These are phyloP conservation scores for Intubia oerlemansii DNA, from an alignment of 2,329 filamentous ascomycete genomes.

Conservation along the genomic window DNA sequence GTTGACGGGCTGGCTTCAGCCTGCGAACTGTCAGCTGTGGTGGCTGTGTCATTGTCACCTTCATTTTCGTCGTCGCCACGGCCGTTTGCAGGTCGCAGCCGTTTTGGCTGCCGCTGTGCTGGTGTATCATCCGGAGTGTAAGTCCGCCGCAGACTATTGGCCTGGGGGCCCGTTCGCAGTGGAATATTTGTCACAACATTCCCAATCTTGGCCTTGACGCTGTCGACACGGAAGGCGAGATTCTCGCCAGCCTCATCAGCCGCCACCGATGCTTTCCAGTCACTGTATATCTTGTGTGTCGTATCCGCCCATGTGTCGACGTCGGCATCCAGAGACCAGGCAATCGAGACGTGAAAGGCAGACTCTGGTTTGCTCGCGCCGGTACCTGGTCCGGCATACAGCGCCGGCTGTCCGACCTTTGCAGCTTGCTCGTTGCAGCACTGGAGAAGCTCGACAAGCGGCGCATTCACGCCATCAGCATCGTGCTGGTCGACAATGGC, in stretches of 20 bases:
- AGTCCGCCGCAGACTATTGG: too few species aligned
- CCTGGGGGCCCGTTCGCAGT: too few species aligned
- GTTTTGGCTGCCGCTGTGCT: too few species aligned
- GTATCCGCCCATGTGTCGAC: conserved; percentile 17
- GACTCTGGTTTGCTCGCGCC: neutral
- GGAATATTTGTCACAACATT: conserved; percentile 37
- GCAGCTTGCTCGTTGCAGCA: conserved; percentile 43
- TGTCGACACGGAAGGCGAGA: conserved; percentile 27
- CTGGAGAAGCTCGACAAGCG: conserved; percentile 39
- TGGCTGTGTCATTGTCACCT: too few species aligned
- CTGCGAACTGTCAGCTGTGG: too few species aligned
- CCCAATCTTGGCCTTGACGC: conserved; percentile 55
- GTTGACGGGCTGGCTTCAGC: too few species aligned
- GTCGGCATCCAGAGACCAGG: conserved; percentile 49
- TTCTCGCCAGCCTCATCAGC: conserved; percentile 6
- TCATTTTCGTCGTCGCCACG: too few species aligned
- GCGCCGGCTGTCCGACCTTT: conserved; percentile 40
- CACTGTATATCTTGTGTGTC: conserved; percentile 14
- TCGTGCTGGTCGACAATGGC: conserved; percentile 16
- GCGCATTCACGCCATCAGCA: conserved; percentile 27
- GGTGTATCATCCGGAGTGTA: too few species aligned
- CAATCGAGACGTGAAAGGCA: conserved; percentile 77
- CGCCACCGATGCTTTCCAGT: too few species aligned
- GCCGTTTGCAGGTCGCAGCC: too few species aligned
- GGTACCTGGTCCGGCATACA: conserved; percentile 32